These are phyloP conservation scores for Candida tallmaniae DNA, from an alignment of 805 yeast genomes.

Conservation along the genomic window DNA sequence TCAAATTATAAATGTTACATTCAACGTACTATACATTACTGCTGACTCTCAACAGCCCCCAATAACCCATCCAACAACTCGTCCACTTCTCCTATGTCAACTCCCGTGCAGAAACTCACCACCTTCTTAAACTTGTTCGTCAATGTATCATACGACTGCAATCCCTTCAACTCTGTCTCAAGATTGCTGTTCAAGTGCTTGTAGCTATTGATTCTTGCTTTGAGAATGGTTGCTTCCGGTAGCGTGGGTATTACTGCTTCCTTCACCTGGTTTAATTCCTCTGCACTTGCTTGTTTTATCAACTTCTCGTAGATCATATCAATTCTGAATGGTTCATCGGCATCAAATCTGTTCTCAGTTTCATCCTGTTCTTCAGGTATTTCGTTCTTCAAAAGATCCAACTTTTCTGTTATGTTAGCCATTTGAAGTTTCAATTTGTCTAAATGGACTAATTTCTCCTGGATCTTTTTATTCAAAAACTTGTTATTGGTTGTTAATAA, in stretches of 20 bases:
- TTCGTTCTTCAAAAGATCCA: slow-evolving; percentile 23
- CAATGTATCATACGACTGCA: slow-evolving; percentile 42
- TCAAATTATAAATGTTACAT: too few species aligned
- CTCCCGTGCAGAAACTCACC: slow-evolving; percentile 85
- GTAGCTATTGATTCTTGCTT: slow-evolving; percentile 81
- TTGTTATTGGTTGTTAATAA: slow-evolving; percentile 41
- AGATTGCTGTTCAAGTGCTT: slow-evolving; percentile 60
- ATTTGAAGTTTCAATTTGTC: slow-evolving; percentile 51
- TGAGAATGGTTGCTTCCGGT: slow-evolving; percentile 48
- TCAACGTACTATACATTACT: too few species aligned
- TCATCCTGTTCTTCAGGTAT: slow-evolving; percentile 46
- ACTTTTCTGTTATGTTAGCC: slow-evolving; percentile 36
- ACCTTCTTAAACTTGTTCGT: slow-evolving; percentile 77
- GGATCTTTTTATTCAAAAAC: slow-evolving; percentile 30
- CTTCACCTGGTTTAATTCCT: slow-evolving; percentile 1
- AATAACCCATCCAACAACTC: slow-evolving; percentile 76
- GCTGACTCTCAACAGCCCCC: slow-evolving; percentile 79
- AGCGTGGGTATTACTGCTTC: slow-evolving; percentile 24
- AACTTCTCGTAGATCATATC: slow-evolving; percentile 54
- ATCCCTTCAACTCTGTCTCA: slow-evolving; percentile 44
- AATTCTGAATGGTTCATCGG: slow-evolving; percentile 88
- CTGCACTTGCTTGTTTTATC: slow-evolving; percentile 17
- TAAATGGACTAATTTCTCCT: slow-evolving; percentile 30
- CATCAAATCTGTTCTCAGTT: slow-evolving; percentile 59
- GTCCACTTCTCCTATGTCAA: slow-evolving; percentile 76